These are phyloP conservation scores for Phytophthora pisi DNA, from an alignment of 352 stramenopile species.

Conservation along the genomic window DNA sequence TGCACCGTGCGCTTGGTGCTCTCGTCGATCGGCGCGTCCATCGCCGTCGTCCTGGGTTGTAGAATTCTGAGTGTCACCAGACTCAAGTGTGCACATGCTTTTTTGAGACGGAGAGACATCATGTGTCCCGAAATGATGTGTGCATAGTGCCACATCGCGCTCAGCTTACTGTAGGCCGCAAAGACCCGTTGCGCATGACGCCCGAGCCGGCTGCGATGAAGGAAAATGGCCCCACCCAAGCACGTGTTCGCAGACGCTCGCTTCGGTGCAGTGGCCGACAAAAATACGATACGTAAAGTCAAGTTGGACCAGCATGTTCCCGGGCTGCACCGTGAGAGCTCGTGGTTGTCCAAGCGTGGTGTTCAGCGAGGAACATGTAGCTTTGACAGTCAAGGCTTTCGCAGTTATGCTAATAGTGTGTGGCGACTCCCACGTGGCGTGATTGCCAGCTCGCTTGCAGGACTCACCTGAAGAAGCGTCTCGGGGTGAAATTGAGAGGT, in stretches of 20 bases:
- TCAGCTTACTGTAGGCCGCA: neutral
- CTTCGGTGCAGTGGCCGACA: neutral
- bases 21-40: slow-evolving; percentile 86
- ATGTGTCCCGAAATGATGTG: neutral
- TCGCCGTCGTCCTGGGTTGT: slow-evolving; percentile 8
- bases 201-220: slow-evolving; percentile 1
- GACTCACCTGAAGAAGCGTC: neutral
- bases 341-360: neutral
- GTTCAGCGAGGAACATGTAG: neutral
- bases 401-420: neutral
- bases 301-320: slow-evolving; percentile 4
- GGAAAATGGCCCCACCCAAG: slow-evolving; percentile 15
- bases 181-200: neutral
- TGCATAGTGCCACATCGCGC: neutral
- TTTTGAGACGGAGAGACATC: neutral
- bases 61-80: neutral
- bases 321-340: neutral
- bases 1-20: slow-evolving; percentile 82
- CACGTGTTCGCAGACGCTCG: slow-evolving; percentile 7
- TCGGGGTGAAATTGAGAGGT: neutral
- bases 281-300: slow-evolving; percentile 9
- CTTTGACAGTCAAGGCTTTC: neutral
- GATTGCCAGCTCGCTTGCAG: neutral
- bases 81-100: neutral
- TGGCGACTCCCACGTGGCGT: too few relatives aligned